Conservation (phyloP, 495 filamentous ascomycete genomes). For the Cenococcum geophilum region DNA sequence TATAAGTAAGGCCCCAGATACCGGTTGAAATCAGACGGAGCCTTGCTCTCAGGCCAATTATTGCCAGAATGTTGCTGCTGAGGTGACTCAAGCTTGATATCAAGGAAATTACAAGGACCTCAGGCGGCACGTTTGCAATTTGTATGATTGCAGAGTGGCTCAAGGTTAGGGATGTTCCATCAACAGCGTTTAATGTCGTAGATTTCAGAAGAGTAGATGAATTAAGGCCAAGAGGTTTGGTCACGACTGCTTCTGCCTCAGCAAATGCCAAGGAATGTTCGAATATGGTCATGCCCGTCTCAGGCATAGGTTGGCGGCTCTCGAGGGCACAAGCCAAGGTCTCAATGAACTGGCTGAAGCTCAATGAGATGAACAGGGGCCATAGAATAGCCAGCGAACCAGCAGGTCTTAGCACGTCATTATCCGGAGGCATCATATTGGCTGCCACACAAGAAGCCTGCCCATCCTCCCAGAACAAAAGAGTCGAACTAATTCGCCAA, state of each 20-base stretch:
- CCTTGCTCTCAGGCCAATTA: constrained; percentile 68
- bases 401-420: constrained; percentile 39
- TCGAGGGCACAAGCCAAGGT: constrained; percentile 83
- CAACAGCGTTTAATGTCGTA: constrained; percentile 13
- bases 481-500: constrained; percentile 57
- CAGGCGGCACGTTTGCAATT: constrained; percentile 74
- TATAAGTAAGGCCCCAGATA: constrained; percentile 84
- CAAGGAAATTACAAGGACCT: constrained; percentile 77
- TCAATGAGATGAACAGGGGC: constrained; percentile 79
- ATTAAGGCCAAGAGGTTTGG: constrained; percentile 62
- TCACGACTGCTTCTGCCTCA: constrained; percentile 83
- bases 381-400: constrained; percentile 82
- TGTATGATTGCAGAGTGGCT: constrained; percentile 42
- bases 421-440: constrained; percentile 52
- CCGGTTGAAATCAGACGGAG: constrained; percentile 78
- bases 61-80: constrained; percentile 74
- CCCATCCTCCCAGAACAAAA: constrained; percentile 65
- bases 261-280: constrained; percentile 95
- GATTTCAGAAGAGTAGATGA: constrained; percentile 40
- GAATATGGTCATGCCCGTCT: constrained; percentile 94
- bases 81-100: constrained; percentile 86
- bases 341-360: constrained; percentile 81
- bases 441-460: constrained; percentile 64
- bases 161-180: constrained; percentile 29
- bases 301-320: constrained; percentile 67